These are phyloP conservation scores for Lunularia cruciata DNA, from an alignment of 225 moss, liverwort and hornwort species.

Conservation along the genomic window DNA sequence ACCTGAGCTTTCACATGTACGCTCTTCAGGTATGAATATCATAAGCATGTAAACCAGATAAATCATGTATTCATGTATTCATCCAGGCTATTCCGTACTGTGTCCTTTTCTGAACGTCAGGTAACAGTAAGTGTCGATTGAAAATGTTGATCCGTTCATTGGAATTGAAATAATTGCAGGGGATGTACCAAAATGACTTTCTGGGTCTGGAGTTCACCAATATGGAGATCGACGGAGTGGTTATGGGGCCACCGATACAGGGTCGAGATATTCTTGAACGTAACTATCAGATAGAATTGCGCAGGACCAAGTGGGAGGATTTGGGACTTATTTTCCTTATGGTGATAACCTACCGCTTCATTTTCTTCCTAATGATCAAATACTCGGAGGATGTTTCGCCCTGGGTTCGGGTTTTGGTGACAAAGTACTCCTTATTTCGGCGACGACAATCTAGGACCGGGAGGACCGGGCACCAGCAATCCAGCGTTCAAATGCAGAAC, in stretches of 20 bases:
- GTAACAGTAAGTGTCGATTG: not conserved
- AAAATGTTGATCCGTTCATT: too few relatives aligned
- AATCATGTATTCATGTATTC: too few relatives aligned
- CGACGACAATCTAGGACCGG: not conserved
- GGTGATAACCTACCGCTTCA: constrained; percentile 58
- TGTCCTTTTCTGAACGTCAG: not conserved
- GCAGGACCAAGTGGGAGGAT: constrained; percentile 66
- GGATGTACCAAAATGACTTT: constrained; percentile 87
- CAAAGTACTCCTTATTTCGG: not conserved
- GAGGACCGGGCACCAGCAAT: not conserved
- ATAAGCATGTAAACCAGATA: too few relatives aligned
- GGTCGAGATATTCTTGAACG: constrained; percentile 57
- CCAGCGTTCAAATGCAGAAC: not conserved
- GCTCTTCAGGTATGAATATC: constrained; percentile 53
- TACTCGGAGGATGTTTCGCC: constrained; percentile 58
- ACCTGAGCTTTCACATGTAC: constrained; percentile 70
- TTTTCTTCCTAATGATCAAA: constrained; percentile 78
- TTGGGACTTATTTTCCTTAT: constrained; percentile 53
- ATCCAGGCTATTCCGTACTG: not conserved
- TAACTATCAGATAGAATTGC: constrained; percentile 53
- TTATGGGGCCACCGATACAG: constrained; percentile 53
- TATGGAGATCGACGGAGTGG: constrained; percentile 41
- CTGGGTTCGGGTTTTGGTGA: constrained; percentile 5
- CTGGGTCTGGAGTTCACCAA: constrained; percentile 68
- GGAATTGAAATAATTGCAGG: constrained; percentile 38